These are phyloP conservation scores for Sophora flavescens DNA, from an alignment of 306 rosid genomes.

Conservation along the genomic window DNA sequence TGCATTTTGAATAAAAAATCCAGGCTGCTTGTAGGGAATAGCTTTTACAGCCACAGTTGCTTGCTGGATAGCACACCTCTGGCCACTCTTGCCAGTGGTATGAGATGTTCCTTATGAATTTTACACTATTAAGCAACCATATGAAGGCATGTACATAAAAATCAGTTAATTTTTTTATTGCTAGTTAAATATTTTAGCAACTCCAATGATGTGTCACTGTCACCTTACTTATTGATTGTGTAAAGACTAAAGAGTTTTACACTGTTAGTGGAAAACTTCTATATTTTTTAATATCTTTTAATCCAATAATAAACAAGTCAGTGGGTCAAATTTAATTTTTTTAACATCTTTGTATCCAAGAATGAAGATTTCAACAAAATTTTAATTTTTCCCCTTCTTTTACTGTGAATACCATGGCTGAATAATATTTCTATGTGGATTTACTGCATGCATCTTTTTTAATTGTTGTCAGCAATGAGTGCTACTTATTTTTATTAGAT, in stretches of 20 bases:
- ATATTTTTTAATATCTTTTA: neutral
- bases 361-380: slow-evolving; percentile 29
- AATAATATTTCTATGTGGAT: slow-evolving; percentile 2
- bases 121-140: slow-evolving; percentile 21
- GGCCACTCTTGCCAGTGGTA: too few species aligned
- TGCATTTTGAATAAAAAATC: slow-evolving; percentile 3
- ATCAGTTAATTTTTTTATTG: neutral
- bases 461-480: neutral
- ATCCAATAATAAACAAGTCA: neutral
- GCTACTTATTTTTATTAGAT: neutral
- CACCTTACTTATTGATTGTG: slow-evolving; percentile 14
- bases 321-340: slow-evolving; percentile 5
- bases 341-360: slow-evolving; percentile 13
- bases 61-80: too few species aligned
- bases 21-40: too few species aligned
- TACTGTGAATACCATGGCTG: slow-evolving; percentile 16
- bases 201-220: neutral
- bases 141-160: neutral
- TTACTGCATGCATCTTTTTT: slow-evolving; percentile 11
- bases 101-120: neutral
- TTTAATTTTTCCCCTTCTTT: neutral
- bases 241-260: neutral
- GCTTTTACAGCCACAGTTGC: too few species aligned
- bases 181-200: slow-evolving; percentile 25
- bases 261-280: neutral